Evolutionary conservation across 208 protist species (phyloP), one percentile per base, ranked within the genome.

Genomic region (Willaertia magna): DNA sequence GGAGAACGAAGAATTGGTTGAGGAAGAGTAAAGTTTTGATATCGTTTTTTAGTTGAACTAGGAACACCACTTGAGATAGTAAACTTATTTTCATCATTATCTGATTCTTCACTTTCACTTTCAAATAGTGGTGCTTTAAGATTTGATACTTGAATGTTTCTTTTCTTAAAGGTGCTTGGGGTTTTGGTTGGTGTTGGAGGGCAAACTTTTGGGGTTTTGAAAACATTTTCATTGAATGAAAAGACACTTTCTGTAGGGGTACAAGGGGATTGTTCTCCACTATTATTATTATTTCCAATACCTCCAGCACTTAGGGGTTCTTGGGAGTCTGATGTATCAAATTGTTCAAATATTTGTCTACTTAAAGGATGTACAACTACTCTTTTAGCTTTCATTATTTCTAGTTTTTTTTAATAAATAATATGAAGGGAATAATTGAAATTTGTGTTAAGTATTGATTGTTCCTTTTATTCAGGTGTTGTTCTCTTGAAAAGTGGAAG

Each of bases 171-270:
- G 0, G 30, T 78, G 0, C n/a, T 14, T 43, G 78, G 78, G 16
- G 78, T 55, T 43, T 83, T 83, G 0, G 26, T 83, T 49, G 78
- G 78, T 34, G 78, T 83, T 0, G 78, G 78, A 46, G 78, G 78
- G 22, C 78, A 83, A n/a, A 55, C 40, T 26, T 83, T 55, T 83
- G 47, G 78, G 16, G 74, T 47, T 47, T 26, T 4, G 14, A 78
- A 42, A 43, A 42, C 44, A 14, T 47, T 46, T 44, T 78, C 40
- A 78, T 47, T 47, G 34, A 78, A 42, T 16, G 30, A 26, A n/a
- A 46, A 46, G 4, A 4, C 4, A 16, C 16, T 39, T n/a, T 78
- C 74, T 46, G 74, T 78, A 11, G 74, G 74, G 6, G 74, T 78
- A 78, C 74, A 78, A 4, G 74, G 74, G 22, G 74, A 78, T 78